Evolutionary conservation across 495 filamentous ascomycete species (phyloP).

Genomic region (Staphylotrichum tortipilum): DNA sequence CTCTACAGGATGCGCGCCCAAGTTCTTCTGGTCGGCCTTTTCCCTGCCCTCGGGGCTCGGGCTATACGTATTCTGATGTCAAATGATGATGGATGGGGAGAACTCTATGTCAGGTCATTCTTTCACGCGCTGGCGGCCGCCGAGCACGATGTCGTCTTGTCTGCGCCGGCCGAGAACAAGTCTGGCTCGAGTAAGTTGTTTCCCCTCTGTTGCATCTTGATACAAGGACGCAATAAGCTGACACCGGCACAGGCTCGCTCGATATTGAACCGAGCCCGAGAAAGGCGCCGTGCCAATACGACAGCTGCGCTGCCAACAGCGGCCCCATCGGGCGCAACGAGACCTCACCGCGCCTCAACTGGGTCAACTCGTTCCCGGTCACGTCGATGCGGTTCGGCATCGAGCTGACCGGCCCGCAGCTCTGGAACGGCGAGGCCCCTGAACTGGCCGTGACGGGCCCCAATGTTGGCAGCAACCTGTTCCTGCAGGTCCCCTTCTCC

Average conservation of each 20-base stretch:
- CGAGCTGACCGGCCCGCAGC: constrained; percentile 40
- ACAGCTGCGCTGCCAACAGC: constrained; percentile 49
- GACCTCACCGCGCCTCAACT: constrained; percentile 51
- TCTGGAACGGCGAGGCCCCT: constrained; percentile 40
- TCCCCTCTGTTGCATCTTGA: neutral
- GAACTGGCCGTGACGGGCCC: constrained; percentile 57
- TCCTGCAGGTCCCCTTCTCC: constrained; percentile 43
- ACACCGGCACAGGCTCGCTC: constrained; percentile 37
- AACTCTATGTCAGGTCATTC: constrained; percentile 52
- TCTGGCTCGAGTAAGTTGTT: constrained; percentile 49
- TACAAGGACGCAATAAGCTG: neutral
- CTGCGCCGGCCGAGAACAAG: constrained; percentile 55
- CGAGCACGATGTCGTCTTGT: constrained; percentile 53
- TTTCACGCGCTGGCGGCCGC: constrained; percentile 42
- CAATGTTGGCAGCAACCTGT: constrained; percentile 56
- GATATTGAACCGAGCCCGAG: constrained; percentile 41
- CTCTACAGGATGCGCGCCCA: neutral
- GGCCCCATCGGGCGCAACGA: constrained; percentile 47
- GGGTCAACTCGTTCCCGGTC: constrained; percentile 61
- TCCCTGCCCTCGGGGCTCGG: constrained; percentile 4
- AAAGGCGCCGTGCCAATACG: constrained; percentile 44
- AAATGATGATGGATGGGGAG: constrained; percentile 69
- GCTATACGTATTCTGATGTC: constrained; percentile 51
- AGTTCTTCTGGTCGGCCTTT: constrained; percentile 1
- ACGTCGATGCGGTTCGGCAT: constrained; percentile 59